Evolutionary conservation across 345 rosid genomes (phyloP), one percentile per base, ranked within the genome.

Genomic region (Moricandia moricandioides): DNA sequence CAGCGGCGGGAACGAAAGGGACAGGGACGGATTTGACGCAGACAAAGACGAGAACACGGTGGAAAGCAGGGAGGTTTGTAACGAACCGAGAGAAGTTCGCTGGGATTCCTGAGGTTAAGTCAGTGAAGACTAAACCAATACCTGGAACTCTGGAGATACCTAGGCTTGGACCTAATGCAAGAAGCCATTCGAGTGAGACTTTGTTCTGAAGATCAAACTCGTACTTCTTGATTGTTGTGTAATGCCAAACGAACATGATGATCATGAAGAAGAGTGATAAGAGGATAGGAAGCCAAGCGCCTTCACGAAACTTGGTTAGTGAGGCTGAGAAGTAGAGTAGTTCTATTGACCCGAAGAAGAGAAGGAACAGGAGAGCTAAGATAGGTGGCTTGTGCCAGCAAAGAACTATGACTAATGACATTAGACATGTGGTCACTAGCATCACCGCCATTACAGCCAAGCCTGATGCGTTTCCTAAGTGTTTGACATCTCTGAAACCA

Each of bases 261-360:
- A 84, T 89, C 87, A 91, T 89, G 73, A 96, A 91, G 66, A 91
- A 51, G 21, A 96, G 85, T 13, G 99, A 97, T 52, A 92, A 82
- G 79, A 96, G 99, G 72, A 96, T 92, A 11, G 99, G 99, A 24
- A 96, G 97, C 99, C 99, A 96, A 24, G 99, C 99, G 60, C 99
- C 99, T 70, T 96, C 99, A 0, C 84, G 84, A 81, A 92, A 96
- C 78, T 96, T 96, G 73, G 96, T 90, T 14, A 96, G 92, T 4
- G 99, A 96, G 39, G 99, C 98, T 2, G 99, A 92, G 88, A 96
- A 96, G 86, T 96, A 96, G 55, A 96, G 94, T 71, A 96, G 81
- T 54, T 96, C 99, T 34, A 96, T 67, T 0, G 91, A 88, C 8
- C 96, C 98, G 27, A 96, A 96, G 79, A 96, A 86, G 74, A 96